Conservation (phyloP, 768 basidiomycete species). For the Pulveroboletus sp. region DNA sequence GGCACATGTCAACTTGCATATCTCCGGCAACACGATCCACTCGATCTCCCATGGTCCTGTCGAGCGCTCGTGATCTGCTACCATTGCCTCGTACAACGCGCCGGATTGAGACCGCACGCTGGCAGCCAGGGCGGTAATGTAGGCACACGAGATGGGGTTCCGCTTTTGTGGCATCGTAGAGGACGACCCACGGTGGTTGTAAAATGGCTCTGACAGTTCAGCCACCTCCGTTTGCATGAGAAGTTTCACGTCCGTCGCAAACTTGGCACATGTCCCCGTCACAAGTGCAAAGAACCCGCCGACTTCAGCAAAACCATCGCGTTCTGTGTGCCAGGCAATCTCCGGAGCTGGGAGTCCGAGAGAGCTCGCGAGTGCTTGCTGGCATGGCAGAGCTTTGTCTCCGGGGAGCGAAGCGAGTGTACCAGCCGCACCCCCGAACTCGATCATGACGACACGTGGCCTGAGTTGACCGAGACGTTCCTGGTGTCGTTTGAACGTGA, state of each 20-base stretch:
- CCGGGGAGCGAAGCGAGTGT: conserved; percentile 42
- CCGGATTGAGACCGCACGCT: conserved; percentile 38
- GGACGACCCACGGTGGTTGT: conserved; percentile 41
- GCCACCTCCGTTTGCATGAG: conserved; percentile 46
- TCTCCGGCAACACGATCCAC: too few species aligned
- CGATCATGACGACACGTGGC: conserved; percentile 35
- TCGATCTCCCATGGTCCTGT: too few species aligned
- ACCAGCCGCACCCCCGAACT: conserved; percentile 45
- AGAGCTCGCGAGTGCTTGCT: conserved; percentile 16
- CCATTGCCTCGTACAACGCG: conserved; percentile 43
- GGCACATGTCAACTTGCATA: too few species aligned
- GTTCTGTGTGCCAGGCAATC: conserved; percentile 38
- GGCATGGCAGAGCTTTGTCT: conserved; percentile 29
- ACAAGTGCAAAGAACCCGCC: conserved; percentile 42
- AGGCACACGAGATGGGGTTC: conserved; percentile 43
- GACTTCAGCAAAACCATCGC: conserved; percentile 41
- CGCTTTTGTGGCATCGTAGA: conserved; percentile 50
- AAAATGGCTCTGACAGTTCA: conserved; percentile 42
- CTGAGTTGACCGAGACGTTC: conserved; percentile 35
- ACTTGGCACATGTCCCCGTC: conserved; percentile 43
- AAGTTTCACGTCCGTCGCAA: conserved; percentile 41
- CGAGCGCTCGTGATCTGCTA: conserved; percentile 47
- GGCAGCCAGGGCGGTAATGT: conserved; percentile 41
- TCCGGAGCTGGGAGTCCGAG: conserved; percentile 23
- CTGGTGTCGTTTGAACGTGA: conserved; percentile 40